Evolutionary conservation across 768 basidiomycete species (phyloP), one percentile per base, ranked within the genome.

Genomic region (Termitomyces eurrhizus): DNA sequence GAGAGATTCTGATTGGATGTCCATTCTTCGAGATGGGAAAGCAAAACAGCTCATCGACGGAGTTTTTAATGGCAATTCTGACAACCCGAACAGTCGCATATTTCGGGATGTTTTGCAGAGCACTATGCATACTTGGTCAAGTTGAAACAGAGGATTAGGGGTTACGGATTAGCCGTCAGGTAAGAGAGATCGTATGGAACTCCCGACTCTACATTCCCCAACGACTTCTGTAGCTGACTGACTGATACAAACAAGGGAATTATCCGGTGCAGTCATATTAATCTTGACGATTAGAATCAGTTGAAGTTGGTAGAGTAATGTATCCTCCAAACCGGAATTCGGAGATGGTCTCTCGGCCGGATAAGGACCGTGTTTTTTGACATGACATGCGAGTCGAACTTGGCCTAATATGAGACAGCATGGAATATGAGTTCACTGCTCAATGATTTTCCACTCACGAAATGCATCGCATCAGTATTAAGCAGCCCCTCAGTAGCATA

Each of bases 221-320:
- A 35, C 21, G 33, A 35, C 11, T 35, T 36, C 13, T 52, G n/a
- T 24, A n/a, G 35, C 72, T 11, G 58, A 45, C 58, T 78, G 80
- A 35, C 35, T 35, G 5, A 66, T 83, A 83, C 52, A 80, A 60
- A 4, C 73, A 66, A 79, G 66, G 1, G 83, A 83, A 78, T 66
- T 78, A 78, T 2, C 83, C 81, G 55, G 83, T 83, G 4, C 29
- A 29, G 29, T 29, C 2, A 29, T 29, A 29, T 65, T 78, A 83
- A 61, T 83, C 81, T 55, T 72, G 69, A 29, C 29, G 62, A 35
- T 35, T 35, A 3, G 7, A 35, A 35, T 35, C 35, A 1, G 35
- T 9, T 35, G 35, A 35, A 35, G 35, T 9, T 35, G 35, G 9
- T 35, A 35, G 9, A 35, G 35, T 35, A 35, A 29, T 29, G 4